Conservation (phyloP, 2,329 filamentous ascomycete species). For the Didymella pomorum region DNA sequence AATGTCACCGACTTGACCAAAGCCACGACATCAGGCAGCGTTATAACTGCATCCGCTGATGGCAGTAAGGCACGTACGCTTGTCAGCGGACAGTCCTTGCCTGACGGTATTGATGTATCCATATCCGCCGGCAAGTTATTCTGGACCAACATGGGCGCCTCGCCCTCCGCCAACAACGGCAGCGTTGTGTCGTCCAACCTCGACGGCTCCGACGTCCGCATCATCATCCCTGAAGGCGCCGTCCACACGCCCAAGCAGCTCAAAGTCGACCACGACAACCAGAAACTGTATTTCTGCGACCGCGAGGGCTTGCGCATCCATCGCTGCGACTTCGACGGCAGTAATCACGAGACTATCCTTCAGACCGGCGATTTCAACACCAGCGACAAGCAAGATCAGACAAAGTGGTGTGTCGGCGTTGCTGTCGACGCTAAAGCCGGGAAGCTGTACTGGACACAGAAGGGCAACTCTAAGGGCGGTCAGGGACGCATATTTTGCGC, state of each 20-base stretch:
- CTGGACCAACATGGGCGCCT: conserved; percentile 39
- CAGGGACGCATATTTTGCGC: conserved; percentile 64
- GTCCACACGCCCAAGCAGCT: conserved; percentile 57
- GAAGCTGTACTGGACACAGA: conserved; percentile 68
- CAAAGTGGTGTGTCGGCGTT: conserved; percentile 65
- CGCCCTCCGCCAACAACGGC: conserved; percentile 50
- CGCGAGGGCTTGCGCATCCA: conserved; percentile 55
- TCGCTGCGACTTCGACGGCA: conserved; percentile 27
- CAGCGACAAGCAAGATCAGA: conserved; percentile 31
- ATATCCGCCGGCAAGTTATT: conserved; percentile 35
- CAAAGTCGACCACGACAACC: conserved; percentile 31
- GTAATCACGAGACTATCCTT: conserved; percentile 14
- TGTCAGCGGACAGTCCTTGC: conserved; percentile 26
- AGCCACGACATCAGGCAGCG: conserved; percentile 24
- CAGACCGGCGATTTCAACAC: conserved; percentile 11
- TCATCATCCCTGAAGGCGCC: conserved; percentile 55
- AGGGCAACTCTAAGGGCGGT: conserved; percentile 61
- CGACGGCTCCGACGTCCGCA: conserved; percentile 57
- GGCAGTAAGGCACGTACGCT: conserved; percentile 7
- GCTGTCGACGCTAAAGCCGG: conserved; percentile 54
- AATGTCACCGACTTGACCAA: conserved; percentile 3
- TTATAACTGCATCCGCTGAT: conserved; percentile 19
- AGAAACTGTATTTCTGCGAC: conserved; percentile 52
- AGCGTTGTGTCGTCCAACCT: conserved; percentile 55
- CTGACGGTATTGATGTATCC: conserved; percentile 42